A percentile compares a stretch with the other conserved stretches of the same genome.
Conservation (phyloP, 176 grass and related monocot species). For the Hyparrhenia diplandra region DNA sequence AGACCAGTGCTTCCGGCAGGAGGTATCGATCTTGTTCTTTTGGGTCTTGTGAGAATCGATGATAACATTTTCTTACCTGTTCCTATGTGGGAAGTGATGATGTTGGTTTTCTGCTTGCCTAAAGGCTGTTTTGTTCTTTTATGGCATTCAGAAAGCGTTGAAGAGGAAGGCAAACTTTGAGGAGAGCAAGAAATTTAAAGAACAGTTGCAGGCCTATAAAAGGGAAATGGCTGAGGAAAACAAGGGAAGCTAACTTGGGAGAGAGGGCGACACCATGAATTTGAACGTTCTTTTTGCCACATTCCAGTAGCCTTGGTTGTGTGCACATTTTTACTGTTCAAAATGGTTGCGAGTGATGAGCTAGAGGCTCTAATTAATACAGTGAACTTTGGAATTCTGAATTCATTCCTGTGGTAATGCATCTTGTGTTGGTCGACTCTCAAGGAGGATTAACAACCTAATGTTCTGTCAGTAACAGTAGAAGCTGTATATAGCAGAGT, state of each 20-base stretch:
- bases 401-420: neutral
- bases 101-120: neutral
- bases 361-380: neutral
- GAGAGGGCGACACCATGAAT: neutral
- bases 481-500: neutral
- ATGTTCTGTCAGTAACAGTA: neutral
- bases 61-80: neutral
- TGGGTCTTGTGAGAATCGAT: neutral
- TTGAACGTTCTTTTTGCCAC: conserved; percentile 3
- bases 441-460: neutral
- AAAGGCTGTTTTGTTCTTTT: neutral
- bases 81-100: neutral
- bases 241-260: conserved; percentile 10
- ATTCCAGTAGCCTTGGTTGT: neutral
- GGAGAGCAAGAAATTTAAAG: conserved; percentile 86
- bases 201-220: conserved; percentile 76
- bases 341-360: conserved; percentile 3
- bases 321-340: neutral
- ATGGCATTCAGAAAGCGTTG: conserved; percentile 69
- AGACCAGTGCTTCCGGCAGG: conserved; percentile 70
- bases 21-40: conserved; percentile 34
- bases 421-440: neutral
- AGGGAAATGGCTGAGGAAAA: conserved; percentile 64
- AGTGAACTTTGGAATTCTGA: neutral
- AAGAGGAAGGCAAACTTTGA: conserved; percentile 89